These are phyloP conservation scores for Cystobasidium sp. DNA, from an alignment of 1,284 basidiomycete genomes.

Conservation along the genomic window DNA sequence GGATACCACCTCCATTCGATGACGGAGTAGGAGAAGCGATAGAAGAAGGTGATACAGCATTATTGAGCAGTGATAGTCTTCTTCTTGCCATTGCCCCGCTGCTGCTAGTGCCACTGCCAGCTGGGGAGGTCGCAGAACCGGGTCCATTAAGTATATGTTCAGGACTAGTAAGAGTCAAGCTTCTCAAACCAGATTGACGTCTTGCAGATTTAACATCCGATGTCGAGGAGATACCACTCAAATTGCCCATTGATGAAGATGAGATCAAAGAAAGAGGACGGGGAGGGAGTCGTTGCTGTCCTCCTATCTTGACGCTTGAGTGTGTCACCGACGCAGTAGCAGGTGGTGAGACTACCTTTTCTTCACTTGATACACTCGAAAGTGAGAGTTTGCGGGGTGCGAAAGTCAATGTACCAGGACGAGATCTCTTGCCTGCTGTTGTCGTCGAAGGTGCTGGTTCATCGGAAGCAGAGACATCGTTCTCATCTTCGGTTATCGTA, in stretches of 20 bases:
- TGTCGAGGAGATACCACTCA: not conserved
- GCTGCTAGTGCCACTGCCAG: not conserved
- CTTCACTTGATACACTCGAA: not conserved
- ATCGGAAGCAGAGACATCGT: conserved; percentile 6
- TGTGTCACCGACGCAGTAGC: not conserved
- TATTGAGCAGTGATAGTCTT: not conserved
- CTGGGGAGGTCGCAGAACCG: not conserved
- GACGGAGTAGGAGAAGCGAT: conserved; percentile 6
- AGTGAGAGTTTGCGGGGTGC: not conserved
- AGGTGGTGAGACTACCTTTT: conserved; percentile 11
- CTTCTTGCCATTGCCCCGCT: not conserved
- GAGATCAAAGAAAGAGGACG: conserved; percentile 23
- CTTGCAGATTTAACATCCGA: conserved; percentile 27
- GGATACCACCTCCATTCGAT: conserved; percentile 18
- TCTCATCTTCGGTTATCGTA: not conserved
- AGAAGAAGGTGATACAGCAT: conserved; percentile 10
- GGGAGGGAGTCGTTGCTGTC: conserved; percentile 3
- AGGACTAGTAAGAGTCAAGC: conserved; percentile 36
- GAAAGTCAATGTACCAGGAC: conserved; percentile 28
- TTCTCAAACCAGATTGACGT: conserved; percentile 33
- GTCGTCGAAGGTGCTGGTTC: not conserved
- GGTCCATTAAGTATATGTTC: conserved; percentile 33
- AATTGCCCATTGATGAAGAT: conserved; percentile 38
- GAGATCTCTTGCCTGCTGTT: conserved; percentile 1
- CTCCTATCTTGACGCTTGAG: conserved; percentile 10